Percentiles rank a stretch among this genome's conserved stretches.
Conservation (phyloP, 1,284 basidiomycete genomes). For the Rhodotorula sp. region DNA sequence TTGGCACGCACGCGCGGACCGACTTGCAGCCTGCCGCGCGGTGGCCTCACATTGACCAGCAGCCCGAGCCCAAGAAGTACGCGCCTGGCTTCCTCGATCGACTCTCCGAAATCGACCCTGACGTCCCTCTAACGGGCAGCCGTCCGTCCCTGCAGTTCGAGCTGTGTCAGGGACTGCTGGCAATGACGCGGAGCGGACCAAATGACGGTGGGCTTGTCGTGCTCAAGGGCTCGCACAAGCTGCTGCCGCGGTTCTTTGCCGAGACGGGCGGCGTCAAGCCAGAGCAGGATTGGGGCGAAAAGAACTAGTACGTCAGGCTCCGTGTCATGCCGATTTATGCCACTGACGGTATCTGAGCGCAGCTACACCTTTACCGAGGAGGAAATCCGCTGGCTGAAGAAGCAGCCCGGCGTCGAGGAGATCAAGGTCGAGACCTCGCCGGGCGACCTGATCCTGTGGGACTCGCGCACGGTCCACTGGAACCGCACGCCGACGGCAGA, state of each 20-base stretch:
- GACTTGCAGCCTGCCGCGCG: slow-evolving; percentile 43
- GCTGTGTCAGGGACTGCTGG: slow-evolving; percentile 52
- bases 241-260: slow-evolving; percentile 50
- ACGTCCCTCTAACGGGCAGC: background rate
- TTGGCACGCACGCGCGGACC: slow-evolving; percentile 40
- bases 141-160: slow-evolving; percentile 6
- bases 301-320: slow-evolving; percentile 10
- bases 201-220: slow-evolving; percentile 54
- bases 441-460: slow-evolving; percentile 46
- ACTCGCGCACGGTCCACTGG: slow-evolving; percentile 28
- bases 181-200: slow-evolving; percentile 50
- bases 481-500: slow-evolving; percentile 22
- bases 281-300: slow-evolving; percentile 47
- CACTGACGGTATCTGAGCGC: background rate
- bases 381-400: slow-evolving; percentile 46
- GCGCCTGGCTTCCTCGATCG: slow-evolving; percentile 33
- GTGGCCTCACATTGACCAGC: slow-evolving; percentile 53
- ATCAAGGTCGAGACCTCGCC: slow-evolving; percentile 46
- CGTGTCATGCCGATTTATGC: slow-evolving; percentile 24
- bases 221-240: slow-evolving; percentile 48
- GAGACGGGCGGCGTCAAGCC: slow-evolving; percentile 46
- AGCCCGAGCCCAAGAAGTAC: slow-evolving; percentile 47
- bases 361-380: slow-evolving; percentile 47
- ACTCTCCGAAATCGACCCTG: background rate
- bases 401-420: slow-evolving; percentile 44